phyloP scores from a whole-genome alignment of 1,284 basidiomycete genomes.

The Ceraceosorus guamensis region DNA sequence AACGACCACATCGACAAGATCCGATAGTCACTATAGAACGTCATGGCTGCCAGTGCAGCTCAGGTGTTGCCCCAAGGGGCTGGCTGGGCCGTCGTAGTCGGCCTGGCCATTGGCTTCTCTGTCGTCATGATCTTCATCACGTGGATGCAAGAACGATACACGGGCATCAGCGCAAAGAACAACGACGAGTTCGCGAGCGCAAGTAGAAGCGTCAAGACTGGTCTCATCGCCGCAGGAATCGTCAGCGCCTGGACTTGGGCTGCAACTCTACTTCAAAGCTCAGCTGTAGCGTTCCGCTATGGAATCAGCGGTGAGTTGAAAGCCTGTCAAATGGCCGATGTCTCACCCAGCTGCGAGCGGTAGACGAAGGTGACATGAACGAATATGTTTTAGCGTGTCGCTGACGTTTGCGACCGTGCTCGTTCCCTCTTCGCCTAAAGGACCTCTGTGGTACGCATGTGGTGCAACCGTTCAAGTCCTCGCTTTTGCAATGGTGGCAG shows the following conservation, averaged over 20 bases:
- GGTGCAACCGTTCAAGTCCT: conserved; percentile 60
- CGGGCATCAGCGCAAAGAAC: conserved; percentile 23
- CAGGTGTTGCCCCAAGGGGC: conserved; percentile 35
- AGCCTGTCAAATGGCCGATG: no score
- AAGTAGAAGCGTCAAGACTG: conserved; percentile 59
- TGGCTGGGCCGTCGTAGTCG: conserved; percentile 45
- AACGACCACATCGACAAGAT: no score
- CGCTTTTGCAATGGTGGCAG: conserved; percentile 54
- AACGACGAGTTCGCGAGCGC: conserved; percentile 45
- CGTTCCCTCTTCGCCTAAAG: no score
- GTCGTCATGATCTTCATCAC: conserved; percentile 38
- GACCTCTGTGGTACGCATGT: conserved; percentile 24
- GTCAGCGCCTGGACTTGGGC: conserved; percentile 54
- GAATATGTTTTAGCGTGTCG: no score
- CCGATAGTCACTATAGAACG: no score
- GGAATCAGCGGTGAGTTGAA: no score
- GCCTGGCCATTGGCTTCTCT: conserved; percentile 36
- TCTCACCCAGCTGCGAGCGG: no score
- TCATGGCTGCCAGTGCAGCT: conserved; percentile 11
- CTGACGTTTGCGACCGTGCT: no score
- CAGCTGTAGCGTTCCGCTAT: conserved; percentile 63
- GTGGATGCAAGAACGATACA: conserved; percentile 38
- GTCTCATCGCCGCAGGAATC: conserved; percentile 80
- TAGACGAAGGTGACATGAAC: no score
- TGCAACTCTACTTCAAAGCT: conserved; percentile 58